Evolutionary conservation across 2,329 filamentous ascomycete genomes (phyloP).

Genomic region (Epichloe scottii): DNA sequence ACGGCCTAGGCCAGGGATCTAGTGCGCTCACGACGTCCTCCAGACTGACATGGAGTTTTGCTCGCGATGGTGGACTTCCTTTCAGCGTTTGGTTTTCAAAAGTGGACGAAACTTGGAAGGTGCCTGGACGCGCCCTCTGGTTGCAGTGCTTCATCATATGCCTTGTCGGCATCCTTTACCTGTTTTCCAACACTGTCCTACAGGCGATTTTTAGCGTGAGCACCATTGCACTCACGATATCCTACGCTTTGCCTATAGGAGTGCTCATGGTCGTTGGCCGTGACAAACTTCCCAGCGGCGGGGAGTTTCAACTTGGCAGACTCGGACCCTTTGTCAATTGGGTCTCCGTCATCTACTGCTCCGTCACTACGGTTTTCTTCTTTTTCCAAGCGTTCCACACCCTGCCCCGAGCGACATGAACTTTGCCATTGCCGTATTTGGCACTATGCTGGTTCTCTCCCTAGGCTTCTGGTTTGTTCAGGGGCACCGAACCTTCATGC

Average conservation of each 20-base stretch:
- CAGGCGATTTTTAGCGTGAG: constrained; percentile 41
- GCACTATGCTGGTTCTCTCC: constrained; percentile 38
- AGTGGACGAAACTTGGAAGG: constrained; percentile 35
- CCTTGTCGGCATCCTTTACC: constrained; percentile 40
- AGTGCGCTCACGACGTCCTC: constrained; percentile 38
- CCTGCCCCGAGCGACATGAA: constrained; percentile 40
- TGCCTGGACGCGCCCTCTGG: constrained; percentile 39
- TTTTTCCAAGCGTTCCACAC: constrained; percentile 34
- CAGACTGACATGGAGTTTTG: constrained; percentile 40
- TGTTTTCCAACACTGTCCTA: constrained; percentile 40
- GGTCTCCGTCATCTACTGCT: constrained; percentile 38
- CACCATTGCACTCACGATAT: constrained; percentile 43
- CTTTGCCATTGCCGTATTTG: constrained; percentile 44
- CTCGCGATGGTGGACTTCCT: constrained; percentile 37
- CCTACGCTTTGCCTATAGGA: constrained; percentile 34
- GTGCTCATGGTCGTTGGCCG: constrained; percentile 36
- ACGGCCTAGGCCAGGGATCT: constrained; percentile 40
- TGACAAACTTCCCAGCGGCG: constrained; percentile 34
- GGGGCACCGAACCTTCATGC: constrained; percentile 23
- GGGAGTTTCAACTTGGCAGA: constrained; percentile 30
- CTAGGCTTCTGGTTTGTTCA: constrained; percentile 37
- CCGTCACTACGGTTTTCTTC: constrained; percentile 41
- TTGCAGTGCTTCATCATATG: constrained; percentile 31
- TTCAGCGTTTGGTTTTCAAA: constrained; percentile 31
- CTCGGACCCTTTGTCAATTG: constrained; percentile 32